phyloP scores from a whole-genome alignment of 1,284 basidiomycete species.

The Trametes polyzona region DNA sequence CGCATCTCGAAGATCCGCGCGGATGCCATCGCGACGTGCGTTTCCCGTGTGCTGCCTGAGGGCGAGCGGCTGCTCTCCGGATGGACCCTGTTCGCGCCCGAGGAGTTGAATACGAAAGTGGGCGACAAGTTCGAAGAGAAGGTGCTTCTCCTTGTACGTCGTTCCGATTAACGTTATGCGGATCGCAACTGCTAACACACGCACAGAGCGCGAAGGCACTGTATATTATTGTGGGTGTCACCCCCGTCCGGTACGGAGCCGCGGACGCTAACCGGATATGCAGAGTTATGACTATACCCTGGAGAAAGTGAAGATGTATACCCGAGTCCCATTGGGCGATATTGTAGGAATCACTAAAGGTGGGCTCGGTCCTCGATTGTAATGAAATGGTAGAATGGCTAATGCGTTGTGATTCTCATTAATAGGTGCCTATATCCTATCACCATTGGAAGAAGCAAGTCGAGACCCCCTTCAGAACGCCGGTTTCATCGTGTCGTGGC shows the following conservation, averaged over 20 bases:
- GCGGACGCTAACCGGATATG: background rate
- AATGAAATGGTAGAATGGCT: background rate
- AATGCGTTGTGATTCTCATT: background rate
- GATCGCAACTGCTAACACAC: conserved; percentile 7
- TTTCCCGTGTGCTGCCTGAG: conserved; percentile 79
- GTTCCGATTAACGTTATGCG: background rate
- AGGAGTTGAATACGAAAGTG: conserved; percentile 72
- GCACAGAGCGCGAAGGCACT: conserved; percentile 62
- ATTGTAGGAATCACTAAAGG: conserved; percentile 87
- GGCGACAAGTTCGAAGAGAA: conserved; percentile 91
- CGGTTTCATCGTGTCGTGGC: conserved; percentile 82
- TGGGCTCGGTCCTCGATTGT: conserved; percentile 26
- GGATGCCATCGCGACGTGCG: conserved; percentile 88
- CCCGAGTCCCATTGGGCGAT: conserved; percentile 84
- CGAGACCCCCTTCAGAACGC: conserved; percentile 86
- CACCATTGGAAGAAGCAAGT: conserved; percentile 87
- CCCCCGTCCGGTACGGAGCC: conserved; percentile 7
- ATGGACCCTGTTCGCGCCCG: conserved; percentile 92
- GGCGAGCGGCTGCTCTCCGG: conserved; percentile 83
- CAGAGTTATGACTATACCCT: conserved; percentile 91
- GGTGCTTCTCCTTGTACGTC: conserved; percentile 81
- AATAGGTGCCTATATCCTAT: conserved; percentile 87
- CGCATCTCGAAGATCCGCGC: conserved; percentile 86
- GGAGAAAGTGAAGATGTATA: conserved; percentile 90
- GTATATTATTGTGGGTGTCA: conserved; percentile 63